These are phyloP conservation scores for Cordyceps fumosorosea DNA, from an alignment of 2,329 filamentous ascomycete genomes.

Conservation along the genomic window DNA sequence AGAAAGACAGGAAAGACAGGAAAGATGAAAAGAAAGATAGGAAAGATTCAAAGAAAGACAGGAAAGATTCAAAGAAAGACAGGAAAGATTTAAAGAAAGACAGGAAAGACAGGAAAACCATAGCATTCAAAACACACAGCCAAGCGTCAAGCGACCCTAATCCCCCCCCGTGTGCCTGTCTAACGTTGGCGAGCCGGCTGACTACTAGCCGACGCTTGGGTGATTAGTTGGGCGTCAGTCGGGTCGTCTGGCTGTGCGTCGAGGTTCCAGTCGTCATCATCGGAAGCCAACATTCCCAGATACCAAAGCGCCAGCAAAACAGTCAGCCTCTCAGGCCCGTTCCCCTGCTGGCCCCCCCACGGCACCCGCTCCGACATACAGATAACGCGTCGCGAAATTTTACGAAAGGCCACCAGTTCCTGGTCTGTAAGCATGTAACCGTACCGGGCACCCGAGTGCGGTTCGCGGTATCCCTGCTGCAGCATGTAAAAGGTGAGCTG, in stretches of 20 bases:
- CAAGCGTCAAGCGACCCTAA: no score
- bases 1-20: no score
- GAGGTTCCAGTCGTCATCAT: not conserved
- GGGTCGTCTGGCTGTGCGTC: not conserved
- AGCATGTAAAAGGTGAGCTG: not conserved
- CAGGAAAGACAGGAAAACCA: no score
- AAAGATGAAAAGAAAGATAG: no score
- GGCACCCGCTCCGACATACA: not conserved
- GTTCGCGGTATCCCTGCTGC: not conserved
- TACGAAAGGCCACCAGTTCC: not conserved
- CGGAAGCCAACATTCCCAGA: constrained; percentile 1
- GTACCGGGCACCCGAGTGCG: not conserved
- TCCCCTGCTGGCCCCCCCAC: not conserved
- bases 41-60: no score
- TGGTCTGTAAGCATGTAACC: not conserved
- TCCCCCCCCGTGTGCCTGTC: no score
- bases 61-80: no score
- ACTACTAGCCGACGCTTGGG: no score
- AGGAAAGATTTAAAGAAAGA: no score
- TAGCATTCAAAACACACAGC: no score
- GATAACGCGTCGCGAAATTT: not conserved
- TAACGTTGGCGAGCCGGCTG: no score
- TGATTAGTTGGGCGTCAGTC: not conserved
- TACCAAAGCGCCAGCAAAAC: not conserved
- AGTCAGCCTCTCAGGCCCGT: not conserved